These are phyloP conservation scores for Colletotrichum noveboracense DNA, from an alignment of 2,329 filamentous ascomycete species.

Conservation along the genomic window DNA sequence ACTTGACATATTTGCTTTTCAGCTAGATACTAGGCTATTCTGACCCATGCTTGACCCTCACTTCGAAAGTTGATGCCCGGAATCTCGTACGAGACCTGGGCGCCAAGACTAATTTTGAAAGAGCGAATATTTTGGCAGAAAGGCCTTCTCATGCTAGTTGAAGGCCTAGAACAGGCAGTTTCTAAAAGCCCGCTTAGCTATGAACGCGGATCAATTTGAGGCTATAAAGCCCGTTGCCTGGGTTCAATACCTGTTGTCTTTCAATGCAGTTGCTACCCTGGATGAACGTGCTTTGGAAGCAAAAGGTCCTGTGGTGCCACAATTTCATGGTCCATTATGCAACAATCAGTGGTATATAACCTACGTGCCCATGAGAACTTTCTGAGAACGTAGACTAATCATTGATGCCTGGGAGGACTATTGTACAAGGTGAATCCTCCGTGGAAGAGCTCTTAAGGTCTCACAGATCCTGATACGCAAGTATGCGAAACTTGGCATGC, in stretches of 20 bases:
- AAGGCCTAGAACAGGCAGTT: not conserved
- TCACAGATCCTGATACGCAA: not conserved
- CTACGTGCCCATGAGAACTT: too few species aligned
- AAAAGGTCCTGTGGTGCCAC: not conserved
- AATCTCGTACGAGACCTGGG: not conserved
- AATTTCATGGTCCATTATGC: not conserved
- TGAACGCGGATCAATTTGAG: not conserved
- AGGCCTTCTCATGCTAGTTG: not conserved
- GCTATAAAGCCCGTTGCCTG: fast-evolving
- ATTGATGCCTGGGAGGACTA: not conserved
- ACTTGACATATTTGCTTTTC: not conserved
- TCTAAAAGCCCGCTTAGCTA: not conserved
- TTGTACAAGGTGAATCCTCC: not conserved
- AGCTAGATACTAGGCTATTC: not conserved
- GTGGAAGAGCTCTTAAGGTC: not conserved
- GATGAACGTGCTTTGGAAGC: not conserved
- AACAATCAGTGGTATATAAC: too few species aligned
- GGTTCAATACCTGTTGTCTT: not conserved
- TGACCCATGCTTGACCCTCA: not conserved
- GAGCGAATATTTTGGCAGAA: not conserved
- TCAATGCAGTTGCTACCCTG: not conserved
- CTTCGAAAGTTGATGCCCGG: not conserved
- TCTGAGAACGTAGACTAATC: too few species aligned
- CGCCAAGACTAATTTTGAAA: not conserved
- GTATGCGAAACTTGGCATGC: not conserved